Percentiles rank a stretch among this genome's conserved stretches.
These are phyloP conservation scores for Monilinia fructigena DNA, from an alignment of 2,329 filamentous ascomycete species.

Conservation along the genomic window DNA sequence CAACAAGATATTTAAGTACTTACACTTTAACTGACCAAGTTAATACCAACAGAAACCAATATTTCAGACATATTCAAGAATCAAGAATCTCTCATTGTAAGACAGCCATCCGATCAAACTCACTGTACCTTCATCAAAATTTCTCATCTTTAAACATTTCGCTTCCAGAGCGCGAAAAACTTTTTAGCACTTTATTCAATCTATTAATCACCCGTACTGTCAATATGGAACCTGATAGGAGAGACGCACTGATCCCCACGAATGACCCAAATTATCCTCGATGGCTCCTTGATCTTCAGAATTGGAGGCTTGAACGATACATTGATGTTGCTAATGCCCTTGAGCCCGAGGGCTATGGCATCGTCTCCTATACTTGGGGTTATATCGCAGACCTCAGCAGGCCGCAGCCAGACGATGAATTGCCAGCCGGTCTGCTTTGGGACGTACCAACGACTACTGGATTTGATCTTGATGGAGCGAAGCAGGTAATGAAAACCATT, in stretches of 20 bases:
- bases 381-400: conserved; percentile 9
- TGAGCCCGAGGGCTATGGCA: conserved; percentile 3
- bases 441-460: neutral
- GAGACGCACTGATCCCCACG: neutral
- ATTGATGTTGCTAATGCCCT: neutral
- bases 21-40: too few species aligned
- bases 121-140: neutral
- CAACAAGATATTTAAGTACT: too few species aligned
- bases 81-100: too few species aligned
- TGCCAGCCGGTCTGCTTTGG: neutral
- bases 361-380: conserved; percentile 12
- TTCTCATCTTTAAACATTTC: neutral
- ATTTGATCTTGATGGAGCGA: neutral
- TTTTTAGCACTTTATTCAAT: neutral
- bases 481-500: neutral
- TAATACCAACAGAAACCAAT: too few species aligned
- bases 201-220: neutral
- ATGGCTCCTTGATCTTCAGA: conserved; percentile 1
- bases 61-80: too few species aligned
- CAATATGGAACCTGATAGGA: neutral
- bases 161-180: neutral
- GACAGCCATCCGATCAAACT: too few species aligned
- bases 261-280: neutral
- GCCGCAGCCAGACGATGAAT: neutral
- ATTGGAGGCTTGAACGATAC: conserved; percentile 4